phyloP scores from a whole-genome alignment of 2,329 filamentous ascomycete species.

The Monascus ruber region DNA sequence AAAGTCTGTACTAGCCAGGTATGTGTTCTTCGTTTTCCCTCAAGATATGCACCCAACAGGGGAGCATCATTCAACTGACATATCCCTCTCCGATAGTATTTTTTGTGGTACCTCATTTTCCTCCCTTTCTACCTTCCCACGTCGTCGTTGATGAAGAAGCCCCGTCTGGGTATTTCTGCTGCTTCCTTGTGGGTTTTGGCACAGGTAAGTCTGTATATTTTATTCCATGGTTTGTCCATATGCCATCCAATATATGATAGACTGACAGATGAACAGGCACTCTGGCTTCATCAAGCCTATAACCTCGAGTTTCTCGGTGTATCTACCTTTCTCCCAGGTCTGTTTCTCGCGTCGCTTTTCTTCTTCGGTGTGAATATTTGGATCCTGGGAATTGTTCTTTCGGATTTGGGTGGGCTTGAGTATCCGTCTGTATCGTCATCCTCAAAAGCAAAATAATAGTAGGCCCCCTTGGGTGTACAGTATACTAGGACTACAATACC shows the following conservation, averaged over 20 bases:
- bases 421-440: too few species aligned
- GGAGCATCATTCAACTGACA: not conserved
- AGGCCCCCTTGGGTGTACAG: too few species aligned
- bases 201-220: constrained; percentile 41
- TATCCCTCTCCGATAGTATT: constrained; percentile 54
- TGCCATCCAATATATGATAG: not conserved
- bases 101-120: constrained; percentile 95
- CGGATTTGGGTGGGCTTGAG: constrained; percentile 41
- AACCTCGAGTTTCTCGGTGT: constrained; percentile 66
- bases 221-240: not conserved
- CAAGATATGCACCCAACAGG: too few species aligned
- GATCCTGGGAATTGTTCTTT: constrained; percentile 70
- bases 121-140: constrained; percentile 78
- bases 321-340: constrained; percentile 73
- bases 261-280: constrained; percentile 30
- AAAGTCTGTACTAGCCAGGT: constrained; percentile 98
- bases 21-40: constrained; percentile 18
- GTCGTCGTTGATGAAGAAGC: constrained; percentile 57
- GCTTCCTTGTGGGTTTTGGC: constrained; percentile 61
- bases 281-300: constrained; percentile 67
- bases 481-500: too few species aligned
- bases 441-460: too few species aligned
- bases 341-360: constrained; percentile 62
- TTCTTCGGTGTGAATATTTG: constrained; percentile 85
- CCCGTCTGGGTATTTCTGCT: constrained; percentile 52